These are phyloP conservation scores for Przewalskia tangutica DNA, from an alignment of 257 asterid species.

Conservation along the genomic window DNA sequence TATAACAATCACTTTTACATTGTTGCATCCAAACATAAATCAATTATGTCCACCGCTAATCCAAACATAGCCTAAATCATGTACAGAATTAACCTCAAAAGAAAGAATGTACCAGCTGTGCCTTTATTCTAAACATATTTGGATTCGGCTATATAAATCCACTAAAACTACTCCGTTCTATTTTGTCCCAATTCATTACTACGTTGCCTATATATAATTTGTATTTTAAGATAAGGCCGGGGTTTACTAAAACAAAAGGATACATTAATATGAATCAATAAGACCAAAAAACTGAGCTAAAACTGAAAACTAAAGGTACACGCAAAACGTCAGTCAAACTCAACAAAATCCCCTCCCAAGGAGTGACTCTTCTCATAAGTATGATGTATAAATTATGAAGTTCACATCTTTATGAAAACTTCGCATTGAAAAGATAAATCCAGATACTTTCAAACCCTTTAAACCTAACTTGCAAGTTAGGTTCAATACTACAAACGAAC, in stretches of 20 bases:
- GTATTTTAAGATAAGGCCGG: background rate
- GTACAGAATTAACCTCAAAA: background rate
- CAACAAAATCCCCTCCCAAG: background rate
- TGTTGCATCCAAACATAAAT: too few relatives aligned
- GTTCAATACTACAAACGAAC: background rate
- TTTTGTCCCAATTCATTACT: background rate
- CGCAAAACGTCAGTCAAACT: background rate
- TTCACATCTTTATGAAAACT: background rate
- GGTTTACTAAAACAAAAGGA: background rate
- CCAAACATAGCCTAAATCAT: too few relatives aligned
- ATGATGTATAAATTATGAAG: background rate
- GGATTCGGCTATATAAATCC: background rate
- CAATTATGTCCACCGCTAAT: too few relatives aligned
- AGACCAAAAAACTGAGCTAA: background rate
- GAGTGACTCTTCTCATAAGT: background rate
- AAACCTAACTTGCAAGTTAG: background rate
- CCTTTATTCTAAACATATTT: background rate
- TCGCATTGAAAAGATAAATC: background rate
- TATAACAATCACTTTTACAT: too few relatives aligned
- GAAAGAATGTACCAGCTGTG: background rate
- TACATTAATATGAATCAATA: background rate
- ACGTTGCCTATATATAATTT: background rate
- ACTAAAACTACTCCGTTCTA: background rate
- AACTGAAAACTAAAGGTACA: background rate
- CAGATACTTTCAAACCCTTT: background rate